phyloP scores from a whole-genome alignment of 257 asterid genomes.

The Solanum ahanhuiri region DNA sequence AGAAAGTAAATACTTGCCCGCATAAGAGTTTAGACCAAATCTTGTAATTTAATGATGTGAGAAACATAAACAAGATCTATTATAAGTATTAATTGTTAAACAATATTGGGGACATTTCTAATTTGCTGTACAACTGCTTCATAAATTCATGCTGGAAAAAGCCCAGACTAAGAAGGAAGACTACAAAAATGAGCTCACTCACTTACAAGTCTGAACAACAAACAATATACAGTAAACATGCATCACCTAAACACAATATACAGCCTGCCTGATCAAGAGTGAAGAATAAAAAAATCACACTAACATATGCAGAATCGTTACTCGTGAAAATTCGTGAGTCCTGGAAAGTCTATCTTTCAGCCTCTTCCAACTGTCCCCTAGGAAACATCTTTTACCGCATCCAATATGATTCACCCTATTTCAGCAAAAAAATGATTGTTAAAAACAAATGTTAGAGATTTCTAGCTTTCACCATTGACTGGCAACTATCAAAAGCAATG shows the following conservation, averaged over 20 bases:
- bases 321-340: background rate
- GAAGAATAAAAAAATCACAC: constrained; percentile 1
- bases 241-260: constrained; percentile 8
- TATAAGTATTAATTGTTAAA: background rate
- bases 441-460: background rate
- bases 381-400: constrained; percentile 13
- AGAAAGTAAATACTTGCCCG: too few species aligned
- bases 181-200: background rate
- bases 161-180: background rate
- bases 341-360: background rate
- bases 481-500: background rate
- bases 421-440: background rate
- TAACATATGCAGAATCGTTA: background rate
- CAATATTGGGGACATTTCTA: background rate
- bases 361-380: background rate
- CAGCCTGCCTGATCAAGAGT: background rate
- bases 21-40: too few species aligned
- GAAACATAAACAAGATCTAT: too few species aligned
- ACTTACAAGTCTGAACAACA: background rate
- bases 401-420: constrained; percentile 42
- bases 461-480: background rate
- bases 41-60: too few species aligned
- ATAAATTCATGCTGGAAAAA: background rate
- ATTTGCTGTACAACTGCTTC: background rate
- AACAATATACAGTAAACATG: constrained; percentile 1